Evolutionary conservation across 140 eudicot species (phyloP).

Genomic region (Erigeron philadelphicus): DNA sequence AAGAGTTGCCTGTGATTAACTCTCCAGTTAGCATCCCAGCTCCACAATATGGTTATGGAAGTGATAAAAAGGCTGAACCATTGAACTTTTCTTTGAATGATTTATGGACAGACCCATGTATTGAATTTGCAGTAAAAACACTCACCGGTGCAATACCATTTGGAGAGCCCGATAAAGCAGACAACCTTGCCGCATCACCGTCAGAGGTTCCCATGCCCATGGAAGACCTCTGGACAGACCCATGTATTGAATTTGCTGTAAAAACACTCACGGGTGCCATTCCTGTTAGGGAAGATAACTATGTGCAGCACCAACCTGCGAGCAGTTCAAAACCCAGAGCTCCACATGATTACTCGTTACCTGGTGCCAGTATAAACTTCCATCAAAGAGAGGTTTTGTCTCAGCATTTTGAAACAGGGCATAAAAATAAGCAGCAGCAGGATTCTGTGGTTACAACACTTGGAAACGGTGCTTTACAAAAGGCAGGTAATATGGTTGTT

Average conservation of each 20-base stretch:
- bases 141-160: conserved; percentile 73
- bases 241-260: conserved; percentile 71
- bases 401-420: conserved; percentile 22
- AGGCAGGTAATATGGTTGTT: conserved; percentile 18
- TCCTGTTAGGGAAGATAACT: conserved; percentile 38
- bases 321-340: conserved; percentile 26
- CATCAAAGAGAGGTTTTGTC: conserved; percentile 29
- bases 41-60: conserved; percentile 16
- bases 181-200: conserved; percentile 27
- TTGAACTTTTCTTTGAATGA: conserved; percentile 40
- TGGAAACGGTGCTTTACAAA: conserved; percentile 27
- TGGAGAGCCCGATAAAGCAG: conserved; percentile 34
- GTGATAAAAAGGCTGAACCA: conserved; percentile 20
- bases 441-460: conserved; percentile 12
- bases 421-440: conserved; percentile 24
- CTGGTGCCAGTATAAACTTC: conserved; percentile 27
- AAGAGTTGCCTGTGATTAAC: conserved; percentile 3
- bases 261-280: conserved; percentile 69
- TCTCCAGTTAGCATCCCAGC: conserved; percentile 18
- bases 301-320: conserved; percentile 32
- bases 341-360: conserved; percentile 12
- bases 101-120: conserved; percentile 77
- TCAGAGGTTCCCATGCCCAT: conserved; percentile 34
- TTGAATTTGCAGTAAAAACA: conserved; percentile 86
- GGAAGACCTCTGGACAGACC: conserved; percentile 58